Base-by-base conservation (phyloP, 2,329 filamentous ascomycete genomes). In the Neoarthrinium moseri region DNA sequence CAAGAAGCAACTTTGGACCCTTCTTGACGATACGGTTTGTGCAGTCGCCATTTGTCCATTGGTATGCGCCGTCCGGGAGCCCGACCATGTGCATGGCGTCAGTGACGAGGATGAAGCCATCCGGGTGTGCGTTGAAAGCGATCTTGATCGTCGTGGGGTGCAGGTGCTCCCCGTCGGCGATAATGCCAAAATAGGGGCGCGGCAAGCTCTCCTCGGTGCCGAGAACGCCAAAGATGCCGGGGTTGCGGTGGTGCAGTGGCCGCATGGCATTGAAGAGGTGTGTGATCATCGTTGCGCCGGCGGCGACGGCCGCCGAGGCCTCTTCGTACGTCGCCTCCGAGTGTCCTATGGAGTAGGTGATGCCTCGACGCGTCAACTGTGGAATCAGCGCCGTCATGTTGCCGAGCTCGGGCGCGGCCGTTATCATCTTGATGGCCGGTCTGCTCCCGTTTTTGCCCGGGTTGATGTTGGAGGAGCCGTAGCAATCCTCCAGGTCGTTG, bases 231-330 rank as follows among this genome's bases (percentile, higher is more conserved):
- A 95, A 95, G 56, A 96, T 83, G 29, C 91, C 91, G 0, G 91
- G 91, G 66, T 96, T 91, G 47, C 91, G 86, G 73, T 96, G 90
- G 65, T 94, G 89, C 41, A 95, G 81, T 12, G 90, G 90, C 1
- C 84, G 80, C 91, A 96, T 96, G 21, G 91, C 91, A 64, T 96
- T 96, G 80, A 95, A 96, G 2, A 96, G 76, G 60, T 96, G 91
- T 0, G 91, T 96, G 54, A 96, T 87, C 89, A 95, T 95, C 39
- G 80, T 87, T 2, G 88, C 89, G 42, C 91, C 91, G 6, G 83
- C 77, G n/a, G 72, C 73, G 4, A 94, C 79, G 17, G 88, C 87
- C 4, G 72, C 69, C 4, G 85, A 82, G 1, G 88, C 89, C 61
- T 92, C 78, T 65, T 95, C 89, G 62, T 92, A 95, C 0, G 87